Percentiles rank a stretch among this genome's conserved stretches.
These are phyloP conservation scores for Ceratobasidium sp. DNA, from an alignment of 1,284 basidiomycete species.

Conservation along the genomic window DNA sequence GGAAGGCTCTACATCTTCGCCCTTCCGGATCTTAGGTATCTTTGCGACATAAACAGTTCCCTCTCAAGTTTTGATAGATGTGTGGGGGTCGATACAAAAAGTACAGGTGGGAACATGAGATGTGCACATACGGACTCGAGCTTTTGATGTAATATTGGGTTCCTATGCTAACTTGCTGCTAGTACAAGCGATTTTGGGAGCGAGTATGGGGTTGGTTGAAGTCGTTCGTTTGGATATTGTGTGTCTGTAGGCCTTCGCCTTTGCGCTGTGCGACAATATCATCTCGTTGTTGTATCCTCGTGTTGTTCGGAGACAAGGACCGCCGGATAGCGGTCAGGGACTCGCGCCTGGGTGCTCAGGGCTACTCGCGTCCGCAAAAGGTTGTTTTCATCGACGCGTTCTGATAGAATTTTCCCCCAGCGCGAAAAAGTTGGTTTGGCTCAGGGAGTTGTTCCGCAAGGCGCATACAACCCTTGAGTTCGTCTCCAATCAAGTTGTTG, in stretches of 20 bases:
- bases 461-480: too few relatives aligned
- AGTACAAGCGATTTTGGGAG: background rate
- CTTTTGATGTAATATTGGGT: constrained; percentile 17
- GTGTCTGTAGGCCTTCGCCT: background rate
- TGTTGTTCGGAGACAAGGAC: too few relatives aligned
- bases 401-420: too few relatives aligned
- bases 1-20: constrained; percentile 75
- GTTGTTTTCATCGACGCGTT: too few relatives aligned
- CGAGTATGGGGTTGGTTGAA: background rate
- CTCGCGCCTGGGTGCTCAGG: too few relatives aligned
- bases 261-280: constrained; percentile 11
- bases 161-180: constrained; percentile 8
- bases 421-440: too few relatives aligned
- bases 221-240: background rate
- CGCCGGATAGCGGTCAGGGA: too few relatives aligned
- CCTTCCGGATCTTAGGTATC: constrained; percentile 88
- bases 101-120: too few relatives aligned
- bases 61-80: background rate
- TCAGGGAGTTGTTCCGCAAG: too few relatives aligned
- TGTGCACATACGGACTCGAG: constrained; percentile 21
- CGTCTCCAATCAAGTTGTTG: too few relatives aligned
- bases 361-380: too few relatives aligned
- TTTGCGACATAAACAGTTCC: constrained; percentile 68
- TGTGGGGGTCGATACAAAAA: background rate
- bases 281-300: too few relatives aligned